Evolutionary conservation across 1,284 basidiomycete species (phyloP).

Genomic region (Ustilago xerochloae): DNA sequence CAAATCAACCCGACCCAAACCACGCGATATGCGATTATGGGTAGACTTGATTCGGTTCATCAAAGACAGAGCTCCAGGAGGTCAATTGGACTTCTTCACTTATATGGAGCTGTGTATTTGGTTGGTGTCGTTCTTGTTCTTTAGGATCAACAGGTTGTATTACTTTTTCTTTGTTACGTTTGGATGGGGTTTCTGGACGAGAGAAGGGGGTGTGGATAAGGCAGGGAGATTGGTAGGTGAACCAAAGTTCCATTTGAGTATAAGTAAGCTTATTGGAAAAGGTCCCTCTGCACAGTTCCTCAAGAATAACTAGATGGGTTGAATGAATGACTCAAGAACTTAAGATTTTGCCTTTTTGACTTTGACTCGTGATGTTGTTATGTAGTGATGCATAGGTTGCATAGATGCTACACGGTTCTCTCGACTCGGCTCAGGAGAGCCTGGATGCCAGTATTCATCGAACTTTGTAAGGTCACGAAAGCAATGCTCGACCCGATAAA

Average conservation of each 20-base stretch:
- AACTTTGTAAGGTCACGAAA: background rate
- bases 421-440: background rate
- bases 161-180: conserved; percentile 65
- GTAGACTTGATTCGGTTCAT: conserved; percentile 75
- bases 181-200: conserved; percentile 61
- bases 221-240: conserved; percentile 35
- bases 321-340: conserved; percentile 5
- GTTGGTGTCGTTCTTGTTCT: conserved; percentile 61
- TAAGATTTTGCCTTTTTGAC: conserved; percentile 5
- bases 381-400: conserved; percentile 13
- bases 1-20: conserved; percentile 71
- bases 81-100: conserved; percentile 76
- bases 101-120: conserved; percentile 73
- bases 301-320: conserved; percentile 16
- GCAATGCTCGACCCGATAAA: background rate
- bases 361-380: background rate
- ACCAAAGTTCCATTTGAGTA: conserved; percentile 54
- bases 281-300: conserved; percentile 41
- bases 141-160: conserved; percentile 41
- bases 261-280: conserved; percentile 48
- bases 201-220: conserved; percentile 45
- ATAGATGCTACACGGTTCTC: background rate
- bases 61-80: conserved; percentile 73
- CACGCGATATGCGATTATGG: conserved; percentile 76
- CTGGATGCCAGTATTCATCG: conserved; percentile 2